A percentile compares a stretch with the other conserved stretches of the same genome.
phyloP scores from a whole-genome alignment of 169 alveolate species.

The Eimeria falciformis region DNA sequence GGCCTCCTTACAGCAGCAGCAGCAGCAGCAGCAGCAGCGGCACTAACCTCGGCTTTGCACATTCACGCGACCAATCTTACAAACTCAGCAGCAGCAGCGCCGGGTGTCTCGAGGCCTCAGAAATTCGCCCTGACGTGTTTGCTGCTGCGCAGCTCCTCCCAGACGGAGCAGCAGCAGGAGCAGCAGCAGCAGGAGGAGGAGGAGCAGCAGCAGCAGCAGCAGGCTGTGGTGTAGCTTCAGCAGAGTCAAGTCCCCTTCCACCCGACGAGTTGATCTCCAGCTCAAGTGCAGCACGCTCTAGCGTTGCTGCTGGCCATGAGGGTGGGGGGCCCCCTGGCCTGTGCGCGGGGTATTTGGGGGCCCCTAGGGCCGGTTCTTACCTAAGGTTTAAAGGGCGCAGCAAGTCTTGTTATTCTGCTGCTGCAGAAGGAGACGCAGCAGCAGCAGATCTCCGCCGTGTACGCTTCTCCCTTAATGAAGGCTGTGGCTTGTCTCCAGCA shows the following conservation, averaged over 20 bases:
- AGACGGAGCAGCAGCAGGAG: constrained; percentile 41
- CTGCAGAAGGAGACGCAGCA: background rate
- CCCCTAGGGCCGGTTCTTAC: background rate
- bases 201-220: constrained; percentile 45
- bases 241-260: background rate
- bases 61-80: background rate
- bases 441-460: constrained; percentile 31
- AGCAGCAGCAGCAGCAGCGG: constrained; percentile 46
- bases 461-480: background rate
- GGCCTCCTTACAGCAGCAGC: constrained; percentile 32
- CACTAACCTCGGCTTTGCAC: background rate
- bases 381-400: background rate
- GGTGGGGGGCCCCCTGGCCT: background rate
- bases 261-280: constrained; percentile 2
- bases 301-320: background rate
- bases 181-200: constrained; percentile 31
- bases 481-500: background rate
- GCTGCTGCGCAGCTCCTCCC: constrained; percentile 35
- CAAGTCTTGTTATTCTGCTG: background rate
- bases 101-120: constrained; percentile 19
- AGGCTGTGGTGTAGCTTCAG: background rate
- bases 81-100: background rate
- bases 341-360: background rate
- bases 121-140: background rate
- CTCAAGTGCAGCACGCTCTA: background rate